Percentiles rank a stretch among this genome's conserved stretches.
These are phyloP conservation scores for Pelargonium cotyledonis DNA, from an alignment of 441 rosid genomes.

Conservation along the genomic window DNA sequence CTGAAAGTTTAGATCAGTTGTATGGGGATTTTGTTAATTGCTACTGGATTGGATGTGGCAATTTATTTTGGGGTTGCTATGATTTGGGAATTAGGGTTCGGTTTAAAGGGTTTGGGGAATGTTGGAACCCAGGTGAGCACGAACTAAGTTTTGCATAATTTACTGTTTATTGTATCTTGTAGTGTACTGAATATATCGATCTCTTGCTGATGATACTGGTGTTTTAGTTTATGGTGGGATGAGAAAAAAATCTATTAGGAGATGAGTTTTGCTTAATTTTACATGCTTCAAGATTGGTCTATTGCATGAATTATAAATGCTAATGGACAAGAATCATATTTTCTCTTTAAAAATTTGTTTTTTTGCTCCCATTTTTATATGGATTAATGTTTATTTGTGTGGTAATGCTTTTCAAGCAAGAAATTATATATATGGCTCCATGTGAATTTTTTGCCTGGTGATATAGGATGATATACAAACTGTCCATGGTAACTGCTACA, in stretches of 20 bases:
- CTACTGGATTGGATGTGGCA: background rate
- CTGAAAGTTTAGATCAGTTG: background rate
- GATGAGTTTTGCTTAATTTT: background rate
- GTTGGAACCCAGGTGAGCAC: background rate
- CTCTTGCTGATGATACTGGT: background rate
- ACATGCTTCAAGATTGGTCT: background rate
- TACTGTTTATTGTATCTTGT: background rate
- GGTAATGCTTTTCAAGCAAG: no score
- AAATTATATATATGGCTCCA: no score
- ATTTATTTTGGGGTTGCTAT: background rate
- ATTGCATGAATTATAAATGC: background rate
- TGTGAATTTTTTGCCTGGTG: no score
- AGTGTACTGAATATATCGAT: background rate
- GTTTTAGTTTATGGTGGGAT: background rate
- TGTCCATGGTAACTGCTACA: no score
- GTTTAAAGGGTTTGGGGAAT: background rate
- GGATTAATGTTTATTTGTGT: no score
- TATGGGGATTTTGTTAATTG: background rate
- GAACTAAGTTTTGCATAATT: constrained; percentile 3
- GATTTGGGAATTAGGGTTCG: constrained; percentile 5
- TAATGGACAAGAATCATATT: no score
- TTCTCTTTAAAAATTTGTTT: no score
- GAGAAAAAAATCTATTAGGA: background rate
- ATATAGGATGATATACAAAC: no score
- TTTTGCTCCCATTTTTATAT: no score